phyloP scores from a whole-genome alignment of 352 stramenopile genomes.

The Phytopythium vexans region DNA sequence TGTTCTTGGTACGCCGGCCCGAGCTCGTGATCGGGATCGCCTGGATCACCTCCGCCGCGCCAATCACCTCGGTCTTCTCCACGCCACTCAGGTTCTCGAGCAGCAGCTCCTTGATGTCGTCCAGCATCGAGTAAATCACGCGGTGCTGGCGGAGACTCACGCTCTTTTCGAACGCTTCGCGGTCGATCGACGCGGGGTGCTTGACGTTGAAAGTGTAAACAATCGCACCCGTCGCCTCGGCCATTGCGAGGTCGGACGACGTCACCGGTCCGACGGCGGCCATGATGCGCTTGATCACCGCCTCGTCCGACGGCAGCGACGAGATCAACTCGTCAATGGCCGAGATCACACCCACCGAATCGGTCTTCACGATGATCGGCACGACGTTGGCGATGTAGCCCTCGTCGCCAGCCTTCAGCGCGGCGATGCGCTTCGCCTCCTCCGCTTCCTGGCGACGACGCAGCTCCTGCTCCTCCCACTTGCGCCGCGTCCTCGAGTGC shows the following conservation, averaged over 20 bases:
- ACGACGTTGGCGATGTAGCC: constrained; percentile 92
- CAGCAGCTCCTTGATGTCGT: constrained; percentile 85
- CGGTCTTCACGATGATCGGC: constrained; percentile 97
- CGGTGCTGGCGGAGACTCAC: constrained; percentile 70
- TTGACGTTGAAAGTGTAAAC: constrained; percentile 91
- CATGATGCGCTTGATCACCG: constrained; percentile 81
- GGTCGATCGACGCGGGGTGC: constrained; percentile 65
- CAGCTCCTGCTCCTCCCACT: constrained; percentile 68
- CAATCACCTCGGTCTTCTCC: constrained; percentile 62
- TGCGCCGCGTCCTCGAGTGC: constrained; percentile 48
- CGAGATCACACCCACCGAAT: constrained; percentile 96
- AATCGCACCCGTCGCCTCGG: constrained; percentile 71
- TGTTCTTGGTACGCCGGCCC: constrained; percentile 88
- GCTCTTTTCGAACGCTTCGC: constrained; percentile 77
- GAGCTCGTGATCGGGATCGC: constrained; percentile 83
- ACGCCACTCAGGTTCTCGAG: constrained; percentile 61
- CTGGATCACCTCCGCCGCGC: constrained; percentile 76
- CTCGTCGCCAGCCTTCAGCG: constrained; percentile 66
- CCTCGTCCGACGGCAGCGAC: constrained; percentile 63
- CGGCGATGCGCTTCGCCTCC: constrained; percentile 65
- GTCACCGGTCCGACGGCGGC: constrained; percentile 78
- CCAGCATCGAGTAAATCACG: constrained; percentile 87
- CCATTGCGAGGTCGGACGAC: constrained; percentile 81
- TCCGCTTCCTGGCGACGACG: constrained; percentile 61
- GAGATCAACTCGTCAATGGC: constrained; percentile 87